Base-by-base conservation (phyloP, 805 yeast species). In the Suhomyces sp. region DNA sequence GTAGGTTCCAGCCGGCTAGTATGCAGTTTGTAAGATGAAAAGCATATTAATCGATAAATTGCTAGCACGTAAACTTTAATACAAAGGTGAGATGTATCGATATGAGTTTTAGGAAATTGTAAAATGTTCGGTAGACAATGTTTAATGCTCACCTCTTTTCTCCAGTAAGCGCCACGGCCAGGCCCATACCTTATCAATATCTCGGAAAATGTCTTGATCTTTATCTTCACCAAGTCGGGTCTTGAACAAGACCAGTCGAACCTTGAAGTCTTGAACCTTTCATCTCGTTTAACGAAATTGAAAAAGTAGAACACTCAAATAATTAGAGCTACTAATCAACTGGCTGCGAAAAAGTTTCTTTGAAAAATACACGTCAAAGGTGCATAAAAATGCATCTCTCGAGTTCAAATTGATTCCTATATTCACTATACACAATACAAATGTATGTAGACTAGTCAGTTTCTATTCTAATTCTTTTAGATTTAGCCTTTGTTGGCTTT, bases 121-220 rank as follows among this genome's bases (percentile, higher is more conserved):
- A n/a, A n/a, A n/a, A n/a, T n/a, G n/a, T n/a, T n/a, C n/a, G n/a
- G n/a, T n/a, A n/a, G n/a, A n/a, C n/a, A n/a, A n/a, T n/a, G n/a
- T n/a, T n/a, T n/a, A n/a, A n/a, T n/a, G n/a, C n/a, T n/a, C n/a
- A n/a, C n/a, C n/a, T n/a, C n/a, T n/a, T n/a, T n/a, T n/a, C n/a
- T n/a, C n/a, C n/a, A n/a, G n/a, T n/a, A n/a, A n/a, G n/a, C n/a
- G n/a, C n/a, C n/a, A n/a, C n/a, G n/a, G n/a, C n/a, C n/a, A n/a
- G n/a, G n/a, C n/a, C n/a, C n/a, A n/a, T n/a, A n/a, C n/a, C n/a
- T 79, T 24, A 73, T 76, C 43, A 71, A 69, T 47, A 71, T 78
- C 33, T 68, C 79, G 22, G 82, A 78, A 56, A 71, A 73, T 43
- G 70, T 74, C 68, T 66, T 77, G 50, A 69, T 70, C 49, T 79